Evolutionary conservation across 306 rosid genomes (phyloP).

Genomic region (Cotoneaster glaucophyllus): DNA sequence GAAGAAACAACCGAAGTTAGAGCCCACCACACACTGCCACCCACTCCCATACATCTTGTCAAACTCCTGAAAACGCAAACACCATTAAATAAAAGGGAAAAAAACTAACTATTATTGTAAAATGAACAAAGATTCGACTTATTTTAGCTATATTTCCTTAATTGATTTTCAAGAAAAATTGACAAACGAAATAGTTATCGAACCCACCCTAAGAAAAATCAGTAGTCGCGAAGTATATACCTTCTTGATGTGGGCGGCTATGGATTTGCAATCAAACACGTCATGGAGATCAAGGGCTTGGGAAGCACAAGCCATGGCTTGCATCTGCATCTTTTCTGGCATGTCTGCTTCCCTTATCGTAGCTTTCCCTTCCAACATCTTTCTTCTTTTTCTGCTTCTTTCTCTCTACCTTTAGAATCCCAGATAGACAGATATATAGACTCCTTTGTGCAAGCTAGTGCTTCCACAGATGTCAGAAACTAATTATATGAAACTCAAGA

Average conservation of each 20-base stretch:
- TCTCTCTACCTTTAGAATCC: conserved; percentile 1
- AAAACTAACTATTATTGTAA: background rate
- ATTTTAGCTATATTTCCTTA: too few relatives aligned
- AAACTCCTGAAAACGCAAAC: conserved; percentile 46
- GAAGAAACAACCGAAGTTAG: conserved; percentile 73
- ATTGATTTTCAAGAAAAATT: too few relatives aligned
- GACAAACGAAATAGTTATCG: too few relatives aligned
- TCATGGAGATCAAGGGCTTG: conserved; percentile 79
- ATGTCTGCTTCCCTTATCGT: conserved; percentile 63
- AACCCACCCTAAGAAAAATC: too few relatives aligned
- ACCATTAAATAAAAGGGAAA: background rate
- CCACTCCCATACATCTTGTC: conserved; percentile 63
- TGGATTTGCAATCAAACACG: conserved; percentile 52
- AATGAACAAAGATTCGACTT: too few relatives aligned
- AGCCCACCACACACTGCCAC: conserved; percentile 88
- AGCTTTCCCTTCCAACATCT: conserved; percentile 87
- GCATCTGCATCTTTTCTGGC: conserved; percentile 64
- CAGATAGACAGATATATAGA: background rate
- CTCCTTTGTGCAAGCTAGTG: too few relatives aligned
- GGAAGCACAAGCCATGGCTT: conserved; percentile 87
- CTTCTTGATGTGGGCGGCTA: conserved; percentile 73
- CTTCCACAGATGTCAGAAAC: background rate
- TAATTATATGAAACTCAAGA: background rate
- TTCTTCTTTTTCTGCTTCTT: background rate
- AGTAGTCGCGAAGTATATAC: background rate